Base-by-base conservation (phyloP, 306 rosid species). In the Rosa lucieae region DNA sequence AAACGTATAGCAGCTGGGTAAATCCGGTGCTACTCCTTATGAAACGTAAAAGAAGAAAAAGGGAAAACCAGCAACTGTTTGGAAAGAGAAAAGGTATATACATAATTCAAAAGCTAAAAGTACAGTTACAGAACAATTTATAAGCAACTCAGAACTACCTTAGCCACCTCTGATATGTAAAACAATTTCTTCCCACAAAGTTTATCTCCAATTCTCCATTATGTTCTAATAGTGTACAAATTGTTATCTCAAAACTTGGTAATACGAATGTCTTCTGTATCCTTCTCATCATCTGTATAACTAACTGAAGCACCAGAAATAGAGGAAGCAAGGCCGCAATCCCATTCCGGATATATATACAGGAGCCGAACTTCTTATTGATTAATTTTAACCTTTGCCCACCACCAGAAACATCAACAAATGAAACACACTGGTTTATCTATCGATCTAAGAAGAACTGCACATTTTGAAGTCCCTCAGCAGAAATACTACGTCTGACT, bases 401-500 rank as follows among this genome's bases (percentile, higher is more conserved):
- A 23, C 46, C 47, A 10, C 23, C 17, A 59, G 11, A 44, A 5
- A 14, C 32, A 32, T 46, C 6, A 44, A 21, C 40, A 2, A 10
- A 62, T 62, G 70, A 32, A 26, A 20, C 52, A 29, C 42, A 11
- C 42, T 35, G 23, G 10, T 67, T 79, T 21, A 7, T 20, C 68
- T 83, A 88, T 67, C 83, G 81, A 79, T 91, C 86, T 71, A 93
- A 82, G n/a, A 69, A 80, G 87, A 61, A 82, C 76, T 84, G 93
- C 67, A 96, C 81, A 79, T 85, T 90, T 72, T 90, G 96, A 73
- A 96, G 97, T 48, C 96, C 99, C 77, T 93, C 94, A 5, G 92
- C 90, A 47, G 97, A 96, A 77, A 96, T 91, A 86, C 96, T 91
- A 87, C 97, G 86, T 81, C 89, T 83, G 75, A 93, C 82, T 87